Evolutionary conservation across 352 stramenopile species (phyloP), one percentile per base, ranked within the genome.

Genomic region (Globisporangium megalacanthum): DNA sequence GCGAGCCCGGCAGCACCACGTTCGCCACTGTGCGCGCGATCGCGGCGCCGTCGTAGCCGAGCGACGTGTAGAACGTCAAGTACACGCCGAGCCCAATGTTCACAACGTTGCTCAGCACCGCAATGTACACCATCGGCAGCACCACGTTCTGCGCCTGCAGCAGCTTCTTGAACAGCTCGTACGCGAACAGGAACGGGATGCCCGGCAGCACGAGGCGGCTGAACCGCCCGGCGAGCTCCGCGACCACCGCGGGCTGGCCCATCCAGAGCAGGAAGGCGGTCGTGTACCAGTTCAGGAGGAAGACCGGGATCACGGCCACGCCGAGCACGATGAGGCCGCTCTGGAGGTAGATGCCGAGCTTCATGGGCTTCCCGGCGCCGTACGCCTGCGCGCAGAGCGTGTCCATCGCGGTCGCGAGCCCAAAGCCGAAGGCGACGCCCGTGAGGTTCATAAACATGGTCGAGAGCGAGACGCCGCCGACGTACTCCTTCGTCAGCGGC

Each of bases 291-390:
- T 95, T 89, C 45, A 93, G 56, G 41, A 87, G 13, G 36, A 81
- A 80, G 11, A 94, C 72, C 0, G 84, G 69, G 13, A 88, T 58
- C n/a, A 91, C 60, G 4, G 69, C 62, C 10, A 83, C 31, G 0
- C 64, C 68, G 15, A 96, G 62, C 37, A 95, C 77, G 37, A 93
- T 70, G 6, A 92, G 46, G 0, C 83, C 83, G 44, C 75, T 90
- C 54, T 95, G 83, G 36, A 95, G 68, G 50, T 94, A 96, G 17
- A 92, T 84, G 8, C 89, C 89, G 46, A 97, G 80, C 49, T 89
- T 84, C 36, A 70, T 64, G 0, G 75, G 60, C 31, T 79, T 85
- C 5, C 75, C 78, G 42, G 89, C 86, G 42, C 88, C 88, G 51
- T 83, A 89, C 41, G 88, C 83, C 64, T 95, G 79, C 11, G 83